These are phyloP conservation scores for Lojkania enalia DNA, from an alignment of 2,329 filamentous ascomycete species.

Conservation along the genomic window DNA sequence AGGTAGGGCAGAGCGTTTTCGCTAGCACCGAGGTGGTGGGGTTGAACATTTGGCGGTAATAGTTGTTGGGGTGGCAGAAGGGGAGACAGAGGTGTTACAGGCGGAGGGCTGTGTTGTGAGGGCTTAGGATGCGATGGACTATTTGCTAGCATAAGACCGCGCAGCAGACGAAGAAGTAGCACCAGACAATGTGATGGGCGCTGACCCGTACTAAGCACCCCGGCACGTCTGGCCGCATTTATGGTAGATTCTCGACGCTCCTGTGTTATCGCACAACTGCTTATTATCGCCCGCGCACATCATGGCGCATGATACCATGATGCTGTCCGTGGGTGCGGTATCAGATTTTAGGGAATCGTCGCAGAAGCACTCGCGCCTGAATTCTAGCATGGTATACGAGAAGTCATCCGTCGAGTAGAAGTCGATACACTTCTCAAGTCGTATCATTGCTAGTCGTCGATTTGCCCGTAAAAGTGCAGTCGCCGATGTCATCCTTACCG, in stretches of 20 bases:
- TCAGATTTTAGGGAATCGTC: slow-evolving; percentile 36
- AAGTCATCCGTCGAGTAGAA: slow-evolving; percentile 56
- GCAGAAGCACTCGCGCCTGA: slow-evolving; percentile 62
- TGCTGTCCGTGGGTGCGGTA: slow-evolving; percentile 47
- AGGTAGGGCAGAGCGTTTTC: slow-evolving; percentile 11
- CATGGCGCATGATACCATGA: slow-evolving; percentile 60
- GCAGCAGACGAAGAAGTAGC: slow-evolving; percentile 2
- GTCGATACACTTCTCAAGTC: slow-evolving; percentile 60
- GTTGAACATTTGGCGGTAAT: slow-evolving; percentile 14
- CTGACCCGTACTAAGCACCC: not conserved
- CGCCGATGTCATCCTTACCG: slow-evolving; percentile 51
- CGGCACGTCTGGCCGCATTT: slow-evolving; percentile 14
- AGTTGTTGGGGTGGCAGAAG: slow-evolving; percentile 17
- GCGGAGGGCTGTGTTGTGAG: no score
- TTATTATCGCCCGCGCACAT: slow-evolving; percentile 55
- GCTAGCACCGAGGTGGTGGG: slow-evolving; percentile 10
- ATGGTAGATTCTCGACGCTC: slow-evolving; percentile 26
- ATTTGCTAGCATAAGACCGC: no score
- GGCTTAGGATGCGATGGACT: no score
- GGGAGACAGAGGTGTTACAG: no score
- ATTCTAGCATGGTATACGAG: slow-evolving; percentile 62
- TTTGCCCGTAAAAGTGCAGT: slow-evolving; percentile 43
- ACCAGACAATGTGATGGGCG: slow-evolving; percentile 2
- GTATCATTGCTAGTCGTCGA: slow-evolving; percentile 44
- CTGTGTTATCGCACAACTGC: slow-evolving; percentile 24